A percentile compares a stretch with the other conserved stretches of the same genome.
Conservation (phyloP, 352 stramenopile species). For the Phytophthora brassicae region DNA sequence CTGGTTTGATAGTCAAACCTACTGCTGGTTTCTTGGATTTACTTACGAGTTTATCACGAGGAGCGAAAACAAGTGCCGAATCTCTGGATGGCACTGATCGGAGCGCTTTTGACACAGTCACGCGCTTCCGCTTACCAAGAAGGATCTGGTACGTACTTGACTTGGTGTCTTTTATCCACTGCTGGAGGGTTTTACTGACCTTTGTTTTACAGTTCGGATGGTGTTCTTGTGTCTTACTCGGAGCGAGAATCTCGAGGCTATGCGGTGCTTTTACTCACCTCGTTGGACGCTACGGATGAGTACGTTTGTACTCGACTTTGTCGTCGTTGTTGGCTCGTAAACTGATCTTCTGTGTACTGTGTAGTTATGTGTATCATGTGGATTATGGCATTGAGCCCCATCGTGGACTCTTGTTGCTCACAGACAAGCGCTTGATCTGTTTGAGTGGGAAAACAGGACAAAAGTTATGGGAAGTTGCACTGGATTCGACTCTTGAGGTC, state of each 20-base stretch:
- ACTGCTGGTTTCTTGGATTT: constrained; percentile 82
- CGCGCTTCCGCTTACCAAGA: constrained; percentile 68
- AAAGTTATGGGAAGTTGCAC: constrained; percentile 80
- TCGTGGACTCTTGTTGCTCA: constrained; percentile 74
- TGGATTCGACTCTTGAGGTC: constrained; percentile 78
- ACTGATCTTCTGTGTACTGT: constrained; percentile 3
- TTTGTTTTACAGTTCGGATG: constrained; percentile 50
- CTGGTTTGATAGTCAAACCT: constrained; percentile 82
- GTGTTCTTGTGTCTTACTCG: constrained; percentile 81
- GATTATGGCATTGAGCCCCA: constrained; percentile 72
- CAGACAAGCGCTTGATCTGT: constrained; percentile 82
- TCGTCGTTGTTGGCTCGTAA: not conserved
- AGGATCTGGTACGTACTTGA: constrained; percentile 63
- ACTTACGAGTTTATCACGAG: constrained; percentile 77
- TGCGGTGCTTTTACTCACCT: constrained; percentile 75
- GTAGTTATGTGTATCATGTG: constrained; percentile 82
- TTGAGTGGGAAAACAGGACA: constrained; percentile 73
- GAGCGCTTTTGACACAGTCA: constrained; percentile 44
- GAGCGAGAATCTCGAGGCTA: constrained; percentile 76
- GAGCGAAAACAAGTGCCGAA: constrained; percentile 81
- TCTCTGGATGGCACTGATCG: constrained; percentile 67
- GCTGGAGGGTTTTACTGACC: not conserved
- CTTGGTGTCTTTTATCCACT: not conserved
- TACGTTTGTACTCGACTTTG: constrained; percentile 32
- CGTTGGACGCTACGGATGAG: constrained; percentile 78